These are phyloP conservation scores for Nicotiana otophora DNA, from an alignment of 257 asterid species.

Conservation along the genomic window DNA sequence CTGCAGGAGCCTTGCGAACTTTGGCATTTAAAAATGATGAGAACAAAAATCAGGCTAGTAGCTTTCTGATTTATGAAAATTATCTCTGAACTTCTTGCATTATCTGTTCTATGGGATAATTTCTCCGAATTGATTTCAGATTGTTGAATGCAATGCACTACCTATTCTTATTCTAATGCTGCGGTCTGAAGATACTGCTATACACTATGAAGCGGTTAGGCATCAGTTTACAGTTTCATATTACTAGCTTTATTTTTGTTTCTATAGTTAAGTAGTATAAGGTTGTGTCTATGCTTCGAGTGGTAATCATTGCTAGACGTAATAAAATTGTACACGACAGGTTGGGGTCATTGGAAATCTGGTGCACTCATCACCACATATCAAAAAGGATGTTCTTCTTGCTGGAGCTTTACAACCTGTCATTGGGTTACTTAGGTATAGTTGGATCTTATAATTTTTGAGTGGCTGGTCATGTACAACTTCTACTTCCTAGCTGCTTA, in stretches of 20 bases:
- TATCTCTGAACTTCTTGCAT: background rate
- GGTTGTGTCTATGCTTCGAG: background rate
- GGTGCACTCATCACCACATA: constrained; percentile 96
- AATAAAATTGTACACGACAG: constrained; percentile 38
- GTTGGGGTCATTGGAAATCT: constrained; percentile 98
- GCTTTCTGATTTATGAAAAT: constrained; percentile 1
- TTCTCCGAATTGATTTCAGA: constrained; percentile 42
- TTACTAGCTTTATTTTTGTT: background rate
- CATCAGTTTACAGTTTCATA: constrained; percentile 13
- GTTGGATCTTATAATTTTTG: background rate
- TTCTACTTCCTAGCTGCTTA: background rate
- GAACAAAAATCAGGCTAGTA: constrained; percentile 82
- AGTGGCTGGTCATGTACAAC: background rate
- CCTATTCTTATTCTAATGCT: constrained; percentile 92
- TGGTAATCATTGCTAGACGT: background rate
- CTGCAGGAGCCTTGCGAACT: constrained; percentile 95
- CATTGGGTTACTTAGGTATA: constrained; percentile 88
- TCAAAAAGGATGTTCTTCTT: constrained; percentile 88
- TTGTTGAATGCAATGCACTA: constrained; percentile 94
- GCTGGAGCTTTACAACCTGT: constrained; percentile 99
- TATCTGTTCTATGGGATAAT: background rate
- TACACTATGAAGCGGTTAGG: constrained; percentile 98
- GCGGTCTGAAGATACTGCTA: constrained; percentile 89
- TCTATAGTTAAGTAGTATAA: constrained; percentile 2
- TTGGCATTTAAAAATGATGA: constrained; percentile 96